These are phyloP conservation scores for Fusarium sp. DNA, from an alignment of 2,329 filamentous ascomycete genomes.

Conservation along the genomic window DNA sequence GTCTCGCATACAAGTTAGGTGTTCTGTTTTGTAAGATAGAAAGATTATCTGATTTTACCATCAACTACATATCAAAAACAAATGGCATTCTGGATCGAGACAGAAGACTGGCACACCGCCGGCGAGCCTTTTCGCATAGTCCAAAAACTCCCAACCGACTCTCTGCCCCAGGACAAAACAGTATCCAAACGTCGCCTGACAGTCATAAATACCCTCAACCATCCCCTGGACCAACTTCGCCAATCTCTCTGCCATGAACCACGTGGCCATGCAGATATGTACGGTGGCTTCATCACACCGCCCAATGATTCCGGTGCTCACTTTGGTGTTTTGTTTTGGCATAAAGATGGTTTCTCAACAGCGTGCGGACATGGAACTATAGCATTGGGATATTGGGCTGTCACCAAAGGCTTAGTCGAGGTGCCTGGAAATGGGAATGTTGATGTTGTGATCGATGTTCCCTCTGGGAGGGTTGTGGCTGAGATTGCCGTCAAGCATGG, in stretches of 20 bases:
- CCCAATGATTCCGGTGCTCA: conserved; percentile 40
- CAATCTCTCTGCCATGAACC: conserved; percentile 40
- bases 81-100: conserved; percentile 41
- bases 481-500: not conserved
- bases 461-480: conserved; percentile 28
- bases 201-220: not conserved
- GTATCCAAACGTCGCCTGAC: conserved; percentile 22
- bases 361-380: conserved; percentile 49
- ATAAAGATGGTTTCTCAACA: conserved; percentile 49
- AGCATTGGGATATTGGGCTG: conserved; percentile 47
- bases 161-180: conserved; percentile 11
- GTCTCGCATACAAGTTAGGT: no score
- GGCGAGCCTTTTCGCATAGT: conserved; percentile 48
- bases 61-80: no score
- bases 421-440: conserved; percentile 2
- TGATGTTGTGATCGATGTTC: conserved; percentile 39
- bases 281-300: conserved; percentile 45
- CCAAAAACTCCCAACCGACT: conserved; percentile 11
- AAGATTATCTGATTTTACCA: no score
- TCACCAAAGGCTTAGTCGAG: conserved; percentile 14
- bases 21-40: no score
- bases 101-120: conserved; percentile 49
- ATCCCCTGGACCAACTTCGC: conserved; percentile 29
- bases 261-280: conserved; percentile 44
- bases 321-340: conserved; percentile 49